Percentiles rank a stretch among this genome's conserved stretches.
These are phyloP conservation scores for Coriolopsis trogii DNA, from an alignment of 1,284 basidiomycete species.

Conservation along the genomic window DNA sequence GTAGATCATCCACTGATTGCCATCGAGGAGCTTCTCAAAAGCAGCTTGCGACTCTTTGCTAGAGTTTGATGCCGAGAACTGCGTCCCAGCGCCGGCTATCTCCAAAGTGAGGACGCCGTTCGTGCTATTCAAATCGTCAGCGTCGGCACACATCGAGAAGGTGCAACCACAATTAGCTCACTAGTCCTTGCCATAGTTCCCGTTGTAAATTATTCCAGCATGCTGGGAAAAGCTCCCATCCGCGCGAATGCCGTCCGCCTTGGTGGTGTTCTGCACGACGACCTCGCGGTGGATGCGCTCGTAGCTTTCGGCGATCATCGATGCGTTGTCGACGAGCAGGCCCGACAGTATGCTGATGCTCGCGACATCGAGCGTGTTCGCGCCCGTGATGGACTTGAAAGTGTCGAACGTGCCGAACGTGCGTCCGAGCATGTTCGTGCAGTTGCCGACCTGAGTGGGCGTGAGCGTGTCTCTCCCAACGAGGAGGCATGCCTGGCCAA, in stretches of 20 bases:
- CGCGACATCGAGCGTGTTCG: constrained; percentile 63
- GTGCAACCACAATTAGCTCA: constrained; percentile 33
- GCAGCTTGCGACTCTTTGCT: constrained; percentile 39
- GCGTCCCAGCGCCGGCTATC: constrained; percentile 54
- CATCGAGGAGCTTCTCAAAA: constrained; percentile 53
- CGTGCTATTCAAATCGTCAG: constrained; percentile 35
- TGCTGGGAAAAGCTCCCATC: constrained; percentile 72
- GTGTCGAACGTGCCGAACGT: constrained; percentile 55
- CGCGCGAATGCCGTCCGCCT: constrained; percentile 60
- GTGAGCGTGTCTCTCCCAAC: constrained; percentile 48
- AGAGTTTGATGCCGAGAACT: constrained; percentile 45
- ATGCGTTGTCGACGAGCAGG: constrained; percentile 46
- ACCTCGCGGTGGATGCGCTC: constrained; percentile 51
- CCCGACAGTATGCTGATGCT: constrained; percentile 58
- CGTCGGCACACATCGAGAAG: background rate
- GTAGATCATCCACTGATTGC: constrained; percentile 69
- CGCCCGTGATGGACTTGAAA: constrained; percentile 56
- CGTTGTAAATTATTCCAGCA: constrained; percentile 61
- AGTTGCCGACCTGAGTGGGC: constrained; percentile 45
- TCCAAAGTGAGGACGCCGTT: constrained; percentile 57
- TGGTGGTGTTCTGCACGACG: constrained; percentile 44
- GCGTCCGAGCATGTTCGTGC: constrained; percentile 53
- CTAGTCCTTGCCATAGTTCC: constrained; percentile 69
- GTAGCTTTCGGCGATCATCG: constrained; percentile 52
- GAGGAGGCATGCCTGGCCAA: constrained; percentile 59